These are phyloP conservation scores for Speleostelium caveatum DNA, from an alignment of 78 protist genomes.

Conservation along the genomic window DNA sequence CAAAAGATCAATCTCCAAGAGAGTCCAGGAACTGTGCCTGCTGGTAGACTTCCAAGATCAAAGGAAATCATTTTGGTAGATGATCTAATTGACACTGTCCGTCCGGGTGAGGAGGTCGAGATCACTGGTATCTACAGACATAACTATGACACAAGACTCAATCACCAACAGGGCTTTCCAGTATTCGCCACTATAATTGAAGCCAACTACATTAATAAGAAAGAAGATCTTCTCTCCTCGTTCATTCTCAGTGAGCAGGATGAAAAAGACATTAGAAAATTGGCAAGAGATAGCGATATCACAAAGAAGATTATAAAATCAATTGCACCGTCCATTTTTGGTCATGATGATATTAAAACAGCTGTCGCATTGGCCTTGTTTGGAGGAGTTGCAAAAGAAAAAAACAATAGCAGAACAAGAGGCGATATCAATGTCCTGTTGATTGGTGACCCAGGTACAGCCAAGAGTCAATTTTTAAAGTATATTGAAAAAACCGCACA, in stretches of 20 bases:
- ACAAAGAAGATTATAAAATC: constrained; percentile 88
- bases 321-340: constrained; percentile 99
- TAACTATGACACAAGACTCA: constrained; percentile 89
- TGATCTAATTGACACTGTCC: constrained; percentile 95
- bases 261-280: constrained; percentile 52
- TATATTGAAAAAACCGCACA: constrained; percentile 97
- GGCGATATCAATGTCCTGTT: constrained; percentile 99
- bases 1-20: constrained; percentile 98
- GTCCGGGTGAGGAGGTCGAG: constrained; percentile 99
- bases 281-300: constrained; percentile 88
- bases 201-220: constrained; percentile 92
- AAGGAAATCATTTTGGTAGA: constrained; percentile 93
- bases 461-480: constrained; percentile 98
- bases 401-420: constrained; percentile 90
- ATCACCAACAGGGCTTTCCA: constrained; percentile 96
- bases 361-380: constrained; percentile 97
- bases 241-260: constrained; percentile 94
- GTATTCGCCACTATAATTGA: constrained; percentile 98
- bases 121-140: constrained; percentile 94
- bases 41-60: constrained; percentile 99
- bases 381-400: constrained; percentile 93
- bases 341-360: constrained; percentile 97
- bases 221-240: constrained; percentile 66
- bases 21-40: constrained; percentile 98
- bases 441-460: constrained; percentile 99